phyloP scores from a whole-genome alignment of 2,329 filamentous ascomycete genomes.

The Didymella keratinophila region DNA sequence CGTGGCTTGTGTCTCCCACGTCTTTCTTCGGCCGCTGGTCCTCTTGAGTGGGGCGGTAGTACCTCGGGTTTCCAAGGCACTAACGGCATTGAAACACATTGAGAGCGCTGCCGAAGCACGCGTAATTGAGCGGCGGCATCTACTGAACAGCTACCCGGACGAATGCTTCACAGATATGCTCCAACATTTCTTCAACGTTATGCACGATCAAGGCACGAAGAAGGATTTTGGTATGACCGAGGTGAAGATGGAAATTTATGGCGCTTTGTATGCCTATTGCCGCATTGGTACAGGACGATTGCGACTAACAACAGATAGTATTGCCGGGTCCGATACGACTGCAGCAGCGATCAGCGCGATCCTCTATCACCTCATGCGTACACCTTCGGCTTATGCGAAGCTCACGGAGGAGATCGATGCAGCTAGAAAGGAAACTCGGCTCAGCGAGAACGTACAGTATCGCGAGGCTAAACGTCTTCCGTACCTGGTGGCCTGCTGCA shows the following conservation, averaged over 20 bases:
- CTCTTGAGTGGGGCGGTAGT: constrained; percentile 13
- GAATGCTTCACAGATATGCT: constrained; percentile 36
- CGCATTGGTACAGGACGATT: background rate
- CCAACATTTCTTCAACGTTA: constrained; percentile 42
- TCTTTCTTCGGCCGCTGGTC: background rate
- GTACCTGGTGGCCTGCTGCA: constrained; percentile 55
- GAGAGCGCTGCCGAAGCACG: background rate
- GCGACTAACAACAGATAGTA: background rate
- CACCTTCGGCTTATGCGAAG: constrained; percentile 29
- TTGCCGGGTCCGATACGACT: background rate
- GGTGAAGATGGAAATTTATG: constrained; percentile 37
- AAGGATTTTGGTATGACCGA: constrained; percentile 42
- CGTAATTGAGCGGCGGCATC: background rate
- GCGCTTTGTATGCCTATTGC: constrained; percentile 8
- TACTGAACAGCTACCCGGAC: background rate
- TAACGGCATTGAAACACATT: constrained; percentile 15
- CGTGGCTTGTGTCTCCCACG: background rate
- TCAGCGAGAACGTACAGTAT: background rate
- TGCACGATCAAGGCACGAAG: constrained; percentile 40
- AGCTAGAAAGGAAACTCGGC: background rate
- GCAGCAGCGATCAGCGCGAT: constrained; percentile 20
- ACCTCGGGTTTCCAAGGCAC: constrained; percentile 19
- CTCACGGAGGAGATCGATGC: constrained; percentile 30
- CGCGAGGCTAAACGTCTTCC: constrained; percentile 35
- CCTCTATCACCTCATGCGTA: constrained; percentile 51